Evolutionary conservation across 2,329 filamentous ascomycete species (phyloP), one percentile per base, ranked within the genome.

Genomic region (Plenodomus lindquistii): DNA sequence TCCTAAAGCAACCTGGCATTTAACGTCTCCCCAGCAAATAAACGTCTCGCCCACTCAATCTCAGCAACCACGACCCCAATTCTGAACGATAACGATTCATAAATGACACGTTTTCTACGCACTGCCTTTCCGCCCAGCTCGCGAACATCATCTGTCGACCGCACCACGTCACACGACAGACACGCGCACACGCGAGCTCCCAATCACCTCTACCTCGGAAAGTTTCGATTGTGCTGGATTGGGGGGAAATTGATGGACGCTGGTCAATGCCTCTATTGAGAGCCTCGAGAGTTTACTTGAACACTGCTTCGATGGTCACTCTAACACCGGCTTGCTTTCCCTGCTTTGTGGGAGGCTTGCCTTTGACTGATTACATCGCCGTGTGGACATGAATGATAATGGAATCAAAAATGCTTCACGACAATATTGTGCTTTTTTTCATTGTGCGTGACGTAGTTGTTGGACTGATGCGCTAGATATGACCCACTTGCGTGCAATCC

Each of bases 11-110:
- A 15, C 18, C 34, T 10, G 11, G n/a, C 24, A 11, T 40, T 59
- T 63, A 46, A 61, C 54, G 54, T 15, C 19, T 13, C 8, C 36
- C 7, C 57, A 77, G 75, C 74, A 77, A 77, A 69, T 77, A 80
- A 79, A 73, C 76, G 62, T 67, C 72, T 79, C 76, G 75, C 71
- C 64, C 66, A 7, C 71, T 63, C 68, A 64, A 71, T 67, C 68
- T 66, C 70, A 65, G 66, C 67, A 54, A 40, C 59, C 56, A 61
- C 47, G 50, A 59, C 62, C 63, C 66, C 62, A 64, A 61, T 62
- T 55, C 55, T 63, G 54, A 64, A 60, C 50, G 52, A 63, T 50
- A 60, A 60, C 57, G 57, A 65, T 55, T 53, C 54, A 40, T 59
- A 55, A 66, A 61, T 57, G 51, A 59, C 40, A 54, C 57, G 55